Conservation (phyloP, 2,329 filamentous ascomycete species). For the Cladosporium halotolerans region DNA sequence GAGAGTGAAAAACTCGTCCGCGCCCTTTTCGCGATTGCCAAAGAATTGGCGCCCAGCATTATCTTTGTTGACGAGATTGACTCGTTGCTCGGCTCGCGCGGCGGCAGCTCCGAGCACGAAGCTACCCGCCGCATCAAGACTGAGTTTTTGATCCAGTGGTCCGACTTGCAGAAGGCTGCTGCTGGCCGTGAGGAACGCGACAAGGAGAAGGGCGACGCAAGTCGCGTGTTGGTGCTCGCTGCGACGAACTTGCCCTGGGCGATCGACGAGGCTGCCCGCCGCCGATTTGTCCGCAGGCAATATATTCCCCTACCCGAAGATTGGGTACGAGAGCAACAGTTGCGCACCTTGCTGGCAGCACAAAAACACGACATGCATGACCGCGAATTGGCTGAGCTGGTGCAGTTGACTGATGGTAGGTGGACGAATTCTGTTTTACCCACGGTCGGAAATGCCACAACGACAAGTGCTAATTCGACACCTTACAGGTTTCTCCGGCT, state of each 20-base stretch:
- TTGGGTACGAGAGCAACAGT: constrained; percentile 70
- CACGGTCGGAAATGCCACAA: not conserved
- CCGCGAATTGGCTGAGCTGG: constrained; percentile 64
- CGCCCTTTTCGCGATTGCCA: constrained; percentile 84
- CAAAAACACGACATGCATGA: constrained; percentile 77
- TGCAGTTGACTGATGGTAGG: constrained; percentile 75
- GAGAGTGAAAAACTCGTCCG: constrained; percentile 95
- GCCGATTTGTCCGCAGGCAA: constrained; percentile 85
- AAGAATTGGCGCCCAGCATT: constrained; percentile 82
- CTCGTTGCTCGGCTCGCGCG: constrained; percentile 77
- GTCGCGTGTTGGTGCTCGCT: constrained; percentile 82
- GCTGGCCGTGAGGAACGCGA: constrained; percentile 70
- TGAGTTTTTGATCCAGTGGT: constrained; percentile 97
- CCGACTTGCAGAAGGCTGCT: constrained; percentile 83
- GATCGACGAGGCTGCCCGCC: constrained; percentile 88
- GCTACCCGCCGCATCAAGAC: constrained; percentile 92
- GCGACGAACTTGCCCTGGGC: constrained; percentile 97
- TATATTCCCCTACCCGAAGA: constrained; percentile 92
- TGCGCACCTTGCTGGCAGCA: constrained; percentile 72
- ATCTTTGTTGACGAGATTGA: constrained; percentile 99
- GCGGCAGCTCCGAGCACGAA: constrained; percentile 81
- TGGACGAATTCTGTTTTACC: not conserved
- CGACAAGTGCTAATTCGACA: not conserved
- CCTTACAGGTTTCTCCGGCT: constrained; percentile 83
- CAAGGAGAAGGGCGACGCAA: constrained; percentile 71